These are phyloP conservation scores for Hericium alpestre DNA, from an alignment of 768 basidiomycete species.

Conservation along the genomic window DNA sequence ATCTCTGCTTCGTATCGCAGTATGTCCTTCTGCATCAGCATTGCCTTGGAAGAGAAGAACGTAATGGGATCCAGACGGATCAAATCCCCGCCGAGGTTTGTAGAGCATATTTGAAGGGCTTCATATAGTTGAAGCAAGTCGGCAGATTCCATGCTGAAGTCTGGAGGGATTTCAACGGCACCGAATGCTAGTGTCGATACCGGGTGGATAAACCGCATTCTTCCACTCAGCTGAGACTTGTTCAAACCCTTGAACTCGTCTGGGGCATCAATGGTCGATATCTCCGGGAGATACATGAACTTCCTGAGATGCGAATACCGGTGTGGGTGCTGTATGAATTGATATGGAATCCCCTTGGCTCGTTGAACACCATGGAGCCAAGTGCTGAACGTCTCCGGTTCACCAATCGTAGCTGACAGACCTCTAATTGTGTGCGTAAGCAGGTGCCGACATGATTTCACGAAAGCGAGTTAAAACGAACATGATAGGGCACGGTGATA, in stretches of 20 bases:
- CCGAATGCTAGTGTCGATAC: conserved; percentile 49
- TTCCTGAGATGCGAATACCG: conserved; percentile 70
- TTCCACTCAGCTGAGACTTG: conserved; percentile 26
- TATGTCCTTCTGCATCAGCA: conserved; percentile 51
- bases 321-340: conserved; percentile 52
- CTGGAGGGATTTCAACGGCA: conserved; percentile 39
- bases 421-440: conserved; percentile 31
- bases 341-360: conserved; percentile 47
- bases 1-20: conserved; percentile 45
- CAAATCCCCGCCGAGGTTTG: conserved; percentile 14
- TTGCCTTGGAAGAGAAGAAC: conserved; percentile 31
- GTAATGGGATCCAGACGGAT: conserved; percentile 28
- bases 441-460: neutral
- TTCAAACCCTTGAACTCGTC: conserved; percentile 28
- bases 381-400: conserved; percentile 50
- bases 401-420: conserved; percentile 61
- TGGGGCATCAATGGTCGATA: conserved; percentile 13
- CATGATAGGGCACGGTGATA: conserved; percentile 68
- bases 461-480: conserved; percentile 21
- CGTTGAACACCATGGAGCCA: conserved; percentile 58
- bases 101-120: conserved; percentile 24
- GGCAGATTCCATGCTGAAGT: conserved; percentile 50
- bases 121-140: conserved; percentile 46
- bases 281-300: conserved; percentile 38
- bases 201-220: conserved; percentile 52